These are phyloP conservation scores for Schizophyllum amplum DNA, from an alignment of 1,284 basidiomycete genomes.

Conservation along the genomic window DNA sequence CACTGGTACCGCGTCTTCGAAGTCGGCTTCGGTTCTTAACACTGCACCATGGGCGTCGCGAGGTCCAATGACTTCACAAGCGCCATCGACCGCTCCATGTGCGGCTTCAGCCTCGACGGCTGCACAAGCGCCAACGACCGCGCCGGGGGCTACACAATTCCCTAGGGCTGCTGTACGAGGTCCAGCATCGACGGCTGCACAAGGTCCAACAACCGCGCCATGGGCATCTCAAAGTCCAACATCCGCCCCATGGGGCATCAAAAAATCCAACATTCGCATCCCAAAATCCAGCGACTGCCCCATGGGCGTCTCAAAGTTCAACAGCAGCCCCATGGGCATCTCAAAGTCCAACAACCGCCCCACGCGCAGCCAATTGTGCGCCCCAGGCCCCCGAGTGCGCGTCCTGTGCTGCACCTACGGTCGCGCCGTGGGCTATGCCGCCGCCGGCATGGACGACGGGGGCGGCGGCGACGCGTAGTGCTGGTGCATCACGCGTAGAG, in stretches of 20 bases:
- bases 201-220: not conserved
- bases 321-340: too few species aligned
- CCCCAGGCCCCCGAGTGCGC: too few species aligned
- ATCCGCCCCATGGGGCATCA: too few species aligned
- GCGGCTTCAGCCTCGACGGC: too few species aligned
- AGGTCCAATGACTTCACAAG: too few species aligned
- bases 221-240: not conserved
- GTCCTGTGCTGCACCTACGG: not conserved
- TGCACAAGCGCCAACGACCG: not conserved
- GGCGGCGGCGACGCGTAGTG: not conserved
- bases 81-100: not conserved
- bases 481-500: not conserved
- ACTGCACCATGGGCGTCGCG: not conserved
- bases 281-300: too few species aligned
- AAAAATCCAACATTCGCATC: too few species aligned
- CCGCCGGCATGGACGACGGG: not conserved
- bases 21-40: not conserved
- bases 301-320: not conserved
- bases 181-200: not conserved
- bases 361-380: too few species aligned
- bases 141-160: not conserved
- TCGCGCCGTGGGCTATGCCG: not conserved
- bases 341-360: too few species aligned
- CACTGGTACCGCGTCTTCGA: not conserved
- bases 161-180: too few species aligned